Evolutionary conservation across 1,284 basidiomycete genomes (phyloP).

Genomic region (Porphyrellus sp.): DNA sequence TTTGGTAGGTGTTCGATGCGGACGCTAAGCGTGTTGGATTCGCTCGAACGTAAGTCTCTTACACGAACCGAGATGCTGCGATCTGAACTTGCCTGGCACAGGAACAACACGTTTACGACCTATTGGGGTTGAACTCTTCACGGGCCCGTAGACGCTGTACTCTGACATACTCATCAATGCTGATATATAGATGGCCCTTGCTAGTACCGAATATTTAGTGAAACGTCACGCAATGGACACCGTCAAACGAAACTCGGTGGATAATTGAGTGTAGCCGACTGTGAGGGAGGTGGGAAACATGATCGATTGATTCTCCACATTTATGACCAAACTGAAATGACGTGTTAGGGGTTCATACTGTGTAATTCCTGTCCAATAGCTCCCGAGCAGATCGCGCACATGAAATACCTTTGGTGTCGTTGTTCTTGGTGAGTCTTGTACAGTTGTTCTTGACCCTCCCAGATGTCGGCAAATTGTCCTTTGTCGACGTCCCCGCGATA

Average conservation of each 20-base stretch:
- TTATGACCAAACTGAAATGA: no score
- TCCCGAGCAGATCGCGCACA: no score
- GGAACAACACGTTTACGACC: constrained; percentile 9
- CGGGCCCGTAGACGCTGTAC: not conserved
- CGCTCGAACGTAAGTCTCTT: constrained; percentile 25
- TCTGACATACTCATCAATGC: not conserved
- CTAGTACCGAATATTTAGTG: not conserved
- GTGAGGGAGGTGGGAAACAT: no score
- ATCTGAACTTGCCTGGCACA: constrained; percentile 1
- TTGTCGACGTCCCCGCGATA: constrained; percentile 48
- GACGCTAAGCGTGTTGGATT: constrained; percentile 24
- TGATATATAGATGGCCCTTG: not conserved
- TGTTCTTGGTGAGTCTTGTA: not conserved
- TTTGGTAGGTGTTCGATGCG: constrained; percentile 25
- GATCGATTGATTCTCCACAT: no score
- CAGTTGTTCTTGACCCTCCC: constrained; percentile 60
- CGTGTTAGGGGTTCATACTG: no score
- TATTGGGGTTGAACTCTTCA: not conserved
- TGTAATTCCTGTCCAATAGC: no score
- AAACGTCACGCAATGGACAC: not conserved
- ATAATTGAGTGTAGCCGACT: no score
- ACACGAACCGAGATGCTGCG: not conserved
- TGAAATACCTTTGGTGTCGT: no score
- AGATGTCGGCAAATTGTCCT: constrained; percentile 57
- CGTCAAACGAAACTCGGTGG: not conserved